Percentiles rank a stretch among this genome's conserved stretches.
Conservation (phyloP, 805 yeast genomes). For the Ogataea philodendri region DNA sequence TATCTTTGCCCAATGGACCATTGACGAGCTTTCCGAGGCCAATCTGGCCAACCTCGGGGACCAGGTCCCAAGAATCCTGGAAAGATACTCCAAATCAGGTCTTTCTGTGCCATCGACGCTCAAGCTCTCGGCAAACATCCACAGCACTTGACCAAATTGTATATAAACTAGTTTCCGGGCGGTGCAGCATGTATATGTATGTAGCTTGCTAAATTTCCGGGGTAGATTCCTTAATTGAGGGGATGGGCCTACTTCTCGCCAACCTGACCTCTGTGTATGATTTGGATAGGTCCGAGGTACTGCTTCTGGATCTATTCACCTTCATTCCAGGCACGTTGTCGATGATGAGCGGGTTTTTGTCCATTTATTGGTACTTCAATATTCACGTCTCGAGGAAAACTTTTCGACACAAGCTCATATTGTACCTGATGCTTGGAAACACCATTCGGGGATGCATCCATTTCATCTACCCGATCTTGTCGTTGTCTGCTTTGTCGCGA, state of each 20-base stretch:
- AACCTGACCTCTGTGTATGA: neutral
- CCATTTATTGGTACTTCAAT: conserved; percentile 21
- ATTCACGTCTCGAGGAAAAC: conserved; percentile 17
- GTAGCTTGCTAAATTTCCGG: too few relatives aligned
- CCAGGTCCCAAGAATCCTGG: conserved; percentile 39
- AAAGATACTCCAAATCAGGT: neutral
- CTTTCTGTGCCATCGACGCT: neutral
- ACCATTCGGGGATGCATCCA: conserved; percentile 15
- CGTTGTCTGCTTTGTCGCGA: too few relatives aligned
- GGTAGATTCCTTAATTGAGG: too few relatives aligned
- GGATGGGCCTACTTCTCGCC: too few relatives aligned
- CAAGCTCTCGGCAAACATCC: conserved; percentile 1
- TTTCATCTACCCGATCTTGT: conserved; percentile 17
- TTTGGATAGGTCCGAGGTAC: conserved; percentile 1
- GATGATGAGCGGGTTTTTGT: conserved; percentile 13
- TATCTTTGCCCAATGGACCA: conserved; percentile 34
- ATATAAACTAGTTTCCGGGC: too few relatives aligned
- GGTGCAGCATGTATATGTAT: too few relatives aligned
- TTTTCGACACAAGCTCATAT: conserved; percentile 19
- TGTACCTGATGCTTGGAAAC: conserved; percentile 16
- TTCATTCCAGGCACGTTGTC: conserved; percentile 18
- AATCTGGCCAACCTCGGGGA: conserved; percentile 37
- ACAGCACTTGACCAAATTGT: too few relatives aligned
- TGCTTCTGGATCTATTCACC: conserved; percentile 14
- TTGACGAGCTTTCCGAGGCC: conserved; percentile 38